Evolutionary conservation across 2,329 filamentous ascomycete genomes (phyloP).

Genomic region (Apiospora phragmitis): DNA sequence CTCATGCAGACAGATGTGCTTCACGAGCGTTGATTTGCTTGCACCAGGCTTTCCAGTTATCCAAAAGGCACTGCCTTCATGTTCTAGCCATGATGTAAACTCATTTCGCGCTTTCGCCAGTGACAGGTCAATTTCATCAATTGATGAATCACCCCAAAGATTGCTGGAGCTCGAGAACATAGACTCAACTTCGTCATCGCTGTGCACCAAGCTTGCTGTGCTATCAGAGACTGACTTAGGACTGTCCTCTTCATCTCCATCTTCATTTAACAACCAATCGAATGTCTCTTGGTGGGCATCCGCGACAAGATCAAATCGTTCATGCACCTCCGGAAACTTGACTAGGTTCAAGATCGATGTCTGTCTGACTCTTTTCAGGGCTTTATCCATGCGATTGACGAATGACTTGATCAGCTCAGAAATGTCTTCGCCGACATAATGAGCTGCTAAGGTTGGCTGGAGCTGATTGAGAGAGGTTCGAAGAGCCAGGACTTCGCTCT

Average conservation of each 20-base stretch:
- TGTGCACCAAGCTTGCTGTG: background rate
- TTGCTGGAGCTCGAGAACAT: background rate
- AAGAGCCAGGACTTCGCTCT: background rate
- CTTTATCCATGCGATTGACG: background rate
- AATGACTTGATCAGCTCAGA: background rate
- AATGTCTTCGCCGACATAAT: background rate
- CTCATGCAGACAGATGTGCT: constrained; percentile 18
- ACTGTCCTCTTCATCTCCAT: background rate
- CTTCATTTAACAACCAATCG: background rate
- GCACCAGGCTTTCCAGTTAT: constrained; percentile 23
- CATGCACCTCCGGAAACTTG: background rate
- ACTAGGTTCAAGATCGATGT: background rate
- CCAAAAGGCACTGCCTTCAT: constrained; percentile 18
- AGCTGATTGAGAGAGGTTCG: background rate
- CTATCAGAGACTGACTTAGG: background rate
- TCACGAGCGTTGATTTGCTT: constrained; percentile 26
- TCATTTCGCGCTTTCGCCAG: background rate
- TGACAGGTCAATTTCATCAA: background rate
- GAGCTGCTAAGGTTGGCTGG: background rate
- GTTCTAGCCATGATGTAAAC: background rate
- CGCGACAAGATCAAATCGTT: background rate
- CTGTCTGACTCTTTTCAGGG: background rate
- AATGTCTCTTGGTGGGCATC: background rate
- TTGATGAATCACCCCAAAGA: background rate
- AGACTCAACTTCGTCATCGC: background rate